A percentile compares a stretch with the other conserved stretches of the same genome.
Conservation (phyloP, 192 early-diverging fungal species). For the Coemansia sp. region DNA sequence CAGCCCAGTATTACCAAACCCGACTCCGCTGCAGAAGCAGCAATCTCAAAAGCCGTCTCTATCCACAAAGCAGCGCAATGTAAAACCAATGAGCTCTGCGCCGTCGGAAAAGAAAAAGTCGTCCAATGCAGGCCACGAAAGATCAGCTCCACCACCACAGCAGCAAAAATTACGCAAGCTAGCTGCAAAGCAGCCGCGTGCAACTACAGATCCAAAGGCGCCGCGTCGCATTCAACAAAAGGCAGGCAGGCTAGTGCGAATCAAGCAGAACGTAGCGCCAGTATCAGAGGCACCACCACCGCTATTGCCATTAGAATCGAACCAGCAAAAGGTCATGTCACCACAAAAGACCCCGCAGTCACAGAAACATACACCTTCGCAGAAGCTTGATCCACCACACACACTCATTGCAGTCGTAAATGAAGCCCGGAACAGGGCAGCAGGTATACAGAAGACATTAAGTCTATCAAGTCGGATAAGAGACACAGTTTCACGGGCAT, state of each 20-base stretch:
- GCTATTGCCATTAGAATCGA: background rate
- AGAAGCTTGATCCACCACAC: conserved; percentile 11
- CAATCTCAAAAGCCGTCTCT: background rate
- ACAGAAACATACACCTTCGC: background rate
- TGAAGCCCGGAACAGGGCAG: conserved; percentile 10
- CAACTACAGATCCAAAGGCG: background rate
- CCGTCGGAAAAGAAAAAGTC: background rate
- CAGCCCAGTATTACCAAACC: background rate
- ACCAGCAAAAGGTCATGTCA: background rate
- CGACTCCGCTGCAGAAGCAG: background rate
- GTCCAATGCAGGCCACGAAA: background rate
- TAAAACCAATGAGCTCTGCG: background rate
- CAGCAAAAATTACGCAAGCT: background rate
- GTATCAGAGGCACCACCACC: conserved; percentile 2
- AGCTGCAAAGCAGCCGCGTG: background rate
- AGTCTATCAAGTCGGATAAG: conserved; percentile 29
- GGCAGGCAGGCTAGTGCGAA: conserved; percentile 7
- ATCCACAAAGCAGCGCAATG: background rate
- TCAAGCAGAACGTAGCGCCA: background rate
- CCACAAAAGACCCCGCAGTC: background rate
- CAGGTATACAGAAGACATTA: conserved; percentile 7
- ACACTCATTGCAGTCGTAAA: conserved; percentile 16
- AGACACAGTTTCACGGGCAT: conserved; percentile 44
- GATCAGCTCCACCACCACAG: background rate
- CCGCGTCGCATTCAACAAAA: conserved; percentile 15